These are phyloP conservation scores for Sporothrix sp. DNA, from an alignment of 2,329 filamentous ascomycete genomes.

Conservation along the genomic window DNA sequence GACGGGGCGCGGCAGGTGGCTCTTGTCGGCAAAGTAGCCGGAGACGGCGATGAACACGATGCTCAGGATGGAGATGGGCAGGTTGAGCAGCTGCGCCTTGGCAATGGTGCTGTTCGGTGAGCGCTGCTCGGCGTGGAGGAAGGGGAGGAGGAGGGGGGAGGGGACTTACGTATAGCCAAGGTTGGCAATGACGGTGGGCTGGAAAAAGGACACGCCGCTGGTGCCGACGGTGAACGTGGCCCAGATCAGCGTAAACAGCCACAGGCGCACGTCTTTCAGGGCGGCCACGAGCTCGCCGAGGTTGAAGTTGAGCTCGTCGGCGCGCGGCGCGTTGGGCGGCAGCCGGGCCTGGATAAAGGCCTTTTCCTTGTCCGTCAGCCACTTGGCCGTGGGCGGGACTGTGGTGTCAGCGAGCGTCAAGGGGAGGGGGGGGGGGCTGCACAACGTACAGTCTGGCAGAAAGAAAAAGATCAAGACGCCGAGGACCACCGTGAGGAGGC, in stretches of 20 bases:
- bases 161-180: constrained; percentile 19
- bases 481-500: constrained; percentile 35
- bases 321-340: constrained; percentile 33
- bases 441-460: constrained; percentile 40
- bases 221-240: constrained; percentile 37
- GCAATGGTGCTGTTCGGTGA: constrained; percentile 28
- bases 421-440: not conserved
- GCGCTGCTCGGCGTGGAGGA: constrained; percentile 15
- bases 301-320: constrained; percentile 32
- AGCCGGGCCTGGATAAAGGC: constrained; percentile 39
- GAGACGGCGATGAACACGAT: constrained; percentile 11
- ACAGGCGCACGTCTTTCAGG: constrained; percentile 32
- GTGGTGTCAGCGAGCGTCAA: not conserved
- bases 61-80: constrained; percentile 11
- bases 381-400: constrained; percentile 35
- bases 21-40: constrained; percentile 15
- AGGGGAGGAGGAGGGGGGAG: not conserved
- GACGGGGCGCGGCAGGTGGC: constrained; percentile 11
- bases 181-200: constrained; percentile 32
- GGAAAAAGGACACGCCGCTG: constrained; percentile 33
- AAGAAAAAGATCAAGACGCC: constrained; percentile 41
- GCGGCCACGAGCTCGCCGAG: constrained; percentile 29
- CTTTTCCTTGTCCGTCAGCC: constrained; percentile 37
- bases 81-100: constrained; percentile 37
- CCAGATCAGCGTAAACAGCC: constrained; percentile 38